A percentile compares a stretch with the other conserved stretches of the same genome.
phyloP scores from a whole-genome alignment of 2,329 filamentous ascomycete genomes.

The Chaetomiaceae sp. region DNA sequence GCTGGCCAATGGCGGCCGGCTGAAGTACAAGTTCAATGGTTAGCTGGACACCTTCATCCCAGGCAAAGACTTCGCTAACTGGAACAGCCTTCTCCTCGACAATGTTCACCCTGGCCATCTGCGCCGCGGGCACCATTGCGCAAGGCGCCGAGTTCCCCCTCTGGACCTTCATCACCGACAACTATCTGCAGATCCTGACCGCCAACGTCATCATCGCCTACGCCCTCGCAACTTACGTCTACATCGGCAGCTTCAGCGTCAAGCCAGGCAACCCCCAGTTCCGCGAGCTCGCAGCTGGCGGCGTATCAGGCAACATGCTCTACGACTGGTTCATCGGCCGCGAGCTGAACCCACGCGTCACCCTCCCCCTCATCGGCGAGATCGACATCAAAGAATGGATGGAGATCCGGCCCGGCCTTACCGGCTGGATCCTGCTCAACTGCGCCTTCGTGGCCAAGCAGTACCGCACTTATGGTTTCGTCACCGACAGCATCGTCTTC shows the following conservation, averaged over 20 bases:
- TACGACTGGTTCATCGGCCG: constrained; percentile 98
- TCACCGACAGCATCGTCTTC: constrained; percentile 82
- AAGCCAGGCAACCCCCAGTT: constrained; percentile 66
- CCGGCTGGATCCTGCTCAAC: constrained; percentile 84
- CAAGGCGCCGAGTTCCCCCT: constrained; percentile 79
- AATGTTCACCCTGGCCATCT: constrained; percentile 64
- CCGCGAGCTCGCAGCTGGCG: constrained; percentile 77
- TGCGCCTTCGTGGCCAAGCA: constrained; percentile 82
- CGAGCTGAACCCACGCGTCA: constrained; percentile 85
- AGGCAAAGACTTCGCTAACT: background rate
- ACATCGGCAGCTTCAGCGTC: constrained; percentile 76
- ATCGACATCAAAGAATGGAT: constrained; percentile 88
- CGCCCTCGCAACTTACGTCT: constrained; percentile 70
- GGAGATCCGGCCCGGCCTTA: constrained; percentile 86
- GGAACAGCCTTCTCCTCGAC: constrained; percentile 68
- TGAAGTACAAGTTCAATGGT: constrained; percentile 82
- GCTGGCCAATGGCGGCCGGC: constrained; percentile 64
- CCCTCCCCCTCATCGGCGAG: constrained; percentile 73
- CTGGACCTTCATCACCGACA: constrained; percentile 90
- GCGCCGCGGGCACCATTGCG: constrained; percentile 67
- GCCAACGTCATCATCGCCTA: constrained; percentile 76
- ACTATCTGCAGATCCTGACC: constrained; percentile 82
- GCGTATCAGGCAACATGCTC: constrained; percentile 75
- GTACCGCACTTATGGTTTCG: constrained; percentile 75
- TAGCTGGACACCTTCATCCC: constrained; percentile 22